These are phyloP conservation scores for Cryptococcus sp. DNA, from an alignment of 1,284 basidiomycete genomes.

Conservation along the genomic window DNA sequence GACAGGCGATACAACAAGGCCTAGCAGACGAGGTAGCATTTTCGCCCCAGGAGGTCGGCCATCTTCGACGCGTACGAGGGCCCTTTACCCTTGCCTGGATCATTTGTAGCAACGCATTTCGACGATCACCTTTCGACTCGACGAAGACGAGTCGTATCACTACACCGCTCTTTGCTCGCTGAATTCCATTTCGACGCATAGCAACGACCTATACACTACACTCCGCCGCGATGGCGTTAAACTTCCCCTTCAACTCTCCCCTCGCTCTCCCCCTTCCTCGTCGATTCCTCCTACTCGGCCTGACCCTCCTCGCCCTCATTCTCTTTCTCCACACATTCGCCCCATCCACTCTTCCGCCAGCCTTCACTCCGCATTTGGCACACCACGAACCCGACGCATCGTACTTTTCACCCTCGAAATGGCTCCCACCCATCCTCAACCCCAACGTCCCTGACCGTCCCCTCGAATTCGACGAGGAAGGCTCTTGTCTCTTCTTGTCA, in stretches of 20 bases:
- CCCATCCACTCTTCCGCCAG: conserved; percentile 33
- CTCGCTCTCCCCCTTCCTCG: conserved; percentile 29
- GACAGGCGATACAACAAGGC: no score
- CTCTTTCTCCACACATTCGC: conserved; percentile 39
- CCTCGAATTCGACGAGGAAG: conserved; percentile 42
- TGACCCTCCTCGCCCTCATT: conserved; percentile 24
- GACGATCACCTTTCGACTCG: no score
- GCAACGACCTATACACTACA: no score
- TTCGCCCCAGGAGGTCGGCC: no score
- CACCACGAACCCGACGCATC: conserved; percentile 37
- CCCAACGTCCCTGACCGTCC: conserved; percentile 27
- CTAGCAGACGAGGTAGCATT: no score
- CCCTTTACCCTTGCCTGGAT: no score
- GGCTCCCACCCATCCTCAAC: conserved; percentile 39
- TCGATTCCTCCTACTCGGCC: conserved; percentile 29
- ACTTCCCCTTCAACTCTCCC: conserved; percentile 26
- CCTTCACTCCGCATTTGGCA: conserved; percentile 22
- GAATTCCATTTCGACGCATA: no score
- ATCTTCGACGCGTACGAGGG: no score
- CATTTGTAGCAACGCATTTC: no score
- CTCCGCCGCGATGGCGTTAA: conserved; percentile 13
- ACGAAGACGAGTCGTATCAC: no score
- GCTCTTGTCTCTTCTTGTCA: conserved; percentile 44
- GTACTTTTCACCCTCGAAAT: conserved; percentile 36
- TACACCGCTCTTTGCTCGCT: no score